phyloP scores from a whole-genome alignment of 768 basidiomycete species.

The Chalciporus sphaerocephalus region DNA sequence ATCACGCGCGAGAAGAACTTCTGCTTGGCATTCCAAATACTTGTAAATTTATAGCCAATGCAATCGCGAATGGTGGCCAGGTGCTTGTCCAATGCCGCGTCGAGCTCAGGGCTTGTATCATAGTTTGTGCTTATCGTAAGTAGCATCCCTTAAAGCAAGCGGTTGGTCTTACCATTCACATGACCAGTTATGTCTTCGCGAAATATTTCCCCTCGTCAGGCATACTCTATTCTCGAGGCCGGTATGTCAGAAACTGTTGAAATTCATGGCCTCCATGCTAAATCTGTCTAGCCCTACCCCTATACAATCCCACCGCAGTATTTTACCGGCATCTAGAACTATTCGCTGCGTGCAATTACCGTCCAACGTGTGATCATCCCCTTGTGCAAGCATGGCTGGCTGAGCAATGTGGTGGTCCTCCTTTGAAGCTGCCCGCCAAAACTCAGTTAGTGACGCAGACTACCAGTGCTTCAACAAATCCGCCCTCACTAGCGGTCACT shows the following conservation, averaged over 20 bases:
- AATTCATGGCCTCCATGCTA: neutral
- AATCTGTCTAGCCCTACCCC: conserved; percentile 41
- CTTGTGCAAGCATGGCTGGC: conserved; percentile 38
- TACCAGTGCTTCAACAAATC: neutral
- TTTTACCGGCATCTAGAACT: conserved; percentile 47
- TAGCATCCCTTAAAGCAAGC: neutral
- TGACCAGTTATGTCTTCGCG: conserved; percentile 45
- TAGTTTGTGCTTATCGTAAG: conserved; percentile 52
- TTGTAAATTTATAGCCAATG: conserved; percentile 44
- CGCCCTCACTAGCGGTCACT: conserved; percentile 12
- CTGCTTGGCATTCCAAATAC: conserved; percentile 43
- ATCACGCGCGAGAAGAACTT: conserved; percentile 37
- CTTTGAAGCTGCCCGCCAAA: conserved; percentile 13
- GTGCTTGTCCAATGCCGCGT: conserved; percentile 52
- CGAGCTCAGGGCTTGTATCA: conserved; percentile 53
- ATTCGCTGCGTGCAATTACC: conserved; percentile 40
- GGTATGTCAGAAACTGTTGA: conserved; percentile 29
- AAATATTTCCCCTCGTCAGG: conserved; percentile 36
- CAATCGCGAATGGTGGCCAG: conserved; percentile 37
- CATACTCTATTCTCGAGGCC: conserved; percentile 38
- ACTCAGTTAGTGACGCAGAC: conserved; percentile 8
- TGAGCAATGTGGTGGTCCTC: conserved; percentile 22
- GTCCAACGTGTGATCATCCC: conserved; percentile 39
- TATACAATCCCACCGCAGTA: conserved; percentile 47
- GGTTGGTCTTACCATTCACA: conserved; percentile 1